Base-by-base conservation (phyloP, 768 basidiomycete species). In the Boletus sensibilis region DNA sequence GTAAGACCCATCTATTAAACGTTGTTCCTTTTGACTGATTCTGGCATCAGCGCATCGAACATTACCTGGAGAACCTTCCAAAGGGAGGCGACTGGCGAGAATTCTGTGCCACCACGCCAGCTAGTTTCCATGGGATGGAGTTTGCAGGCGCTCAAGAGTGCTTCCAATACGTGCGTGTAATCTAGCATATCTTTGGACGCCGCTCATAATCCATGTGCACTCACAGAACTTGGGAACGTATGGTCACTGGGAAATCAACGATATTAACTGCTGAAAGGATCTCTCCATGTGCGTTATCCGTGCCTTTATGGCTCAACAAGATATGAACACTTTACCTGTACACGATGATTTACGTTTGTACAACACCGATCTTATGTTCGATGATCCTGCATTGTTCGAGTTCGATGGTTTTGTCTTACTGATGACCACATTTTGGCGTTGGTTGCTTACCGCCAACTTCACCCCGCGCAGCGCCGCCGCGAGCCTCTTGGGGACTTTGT, bases 91-190 rank as follows among this genome's bases (percentile, higher is more conserved):
- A 72, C 31, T 73, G 70, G 73, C 57, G 59, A 33, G 66, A 66
- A 14, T 72, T 75, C 41, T 74, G 71, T 31, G 71, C 71, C 5
- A 71, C 74, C 3, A 74, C 73, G 0, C 73, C 73, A 14, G 59
- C 50, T 7, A 56, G 43, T 18, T 72, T 74, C 50, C 50, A 41
- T 14, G 56, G 52, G 2, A 52, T 67, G 61, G 60, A 68, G 14
- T 73, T 72, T 50, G 33, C 56, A 10, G 61, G 72, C 23, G 58
- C 63, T n/a, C 57, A 66, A n/a, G 54, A 58, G 29, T 66, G 62
- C 31, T 58, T 50, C 60, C 60, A 64, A 59, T 43, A 14, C 5
- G 65, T 58, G 8, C 43, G 63, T 64, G 9, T 29, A 12, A 47
- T 47, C 6, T 21, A 10, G 34, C 29, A 3, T 10, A 3, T 48